phyloP scores from a whole-genome alignment of 2,329 filamentous ascomycete genomes.

The Colletotrichum euphorbiae region DNA sequence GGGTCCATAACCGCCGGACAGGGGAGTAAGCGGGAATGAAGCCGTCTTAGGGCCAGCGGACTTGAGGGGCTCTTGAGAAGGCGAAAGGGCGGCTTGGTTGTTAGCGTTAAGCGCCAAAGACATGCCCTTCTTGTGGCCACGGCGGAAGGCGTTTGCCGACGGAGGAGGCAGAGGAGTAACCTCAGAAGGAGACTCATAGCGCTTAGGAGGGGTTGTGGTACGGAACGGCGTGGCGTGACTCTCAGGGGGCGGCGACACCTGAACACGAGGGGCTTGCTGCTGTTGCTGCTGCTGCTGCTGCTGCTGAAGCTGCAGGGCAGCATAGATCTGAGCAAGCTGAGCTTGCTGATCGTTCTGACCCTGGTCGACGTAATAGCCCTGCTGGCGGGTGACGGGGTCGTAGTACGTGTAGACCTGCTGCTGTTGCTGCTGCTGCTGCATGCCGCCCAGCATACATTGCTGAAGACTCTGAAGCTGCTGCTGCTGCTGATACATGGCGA shows the following conservation, averaged over 20 bases:
- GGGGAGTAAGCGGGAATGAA: conserved; percentile 81
- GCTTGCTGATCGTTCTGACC: conserved; percentile 60
- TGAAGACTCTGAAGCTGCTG: conserved; percentile 56
- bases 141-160: conserved; percentile 91
- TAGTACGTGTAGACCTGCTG: conserved; percentile 85
- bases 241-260: conserved; percentile 84
- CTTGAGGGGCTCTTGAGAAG: conserved; percentile 60
- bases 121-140: conserved; percentile 90
- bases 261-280: conserved; percentile 75
- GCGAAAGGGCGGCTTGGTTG: conserved; percentile 55
- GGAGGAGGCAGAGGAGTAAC: conserved; percentile 81
- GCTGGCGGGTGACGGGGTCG: conserved; percentile 88
- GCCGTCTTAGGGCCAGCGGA: conserved; percentile 81
- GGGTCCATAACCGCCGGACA: conserved; percentile 89
- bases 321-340: conserved; percentile 33
- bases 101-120: conserved; percentile 75
- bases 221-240: conserved; percentile 64
- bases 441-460: conserved; percentile 53
- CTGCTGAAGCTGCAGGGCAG: conserved; percentile 44
- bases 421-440: conserved; percentile 69
- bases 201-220: conserved; percentile 74
- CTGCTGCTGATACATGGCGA: conserved; percentile 58
- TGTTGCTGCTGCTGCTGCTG: conserved; percentile 62
- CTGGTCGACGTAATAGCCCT: conserved; percentile 82
- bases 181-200: conserved; percentile 76